phyloP scores from a whole-genome alignment of 495 filamentous ascomycete species.

The Staphylotrichum tortipilum region DNA sequence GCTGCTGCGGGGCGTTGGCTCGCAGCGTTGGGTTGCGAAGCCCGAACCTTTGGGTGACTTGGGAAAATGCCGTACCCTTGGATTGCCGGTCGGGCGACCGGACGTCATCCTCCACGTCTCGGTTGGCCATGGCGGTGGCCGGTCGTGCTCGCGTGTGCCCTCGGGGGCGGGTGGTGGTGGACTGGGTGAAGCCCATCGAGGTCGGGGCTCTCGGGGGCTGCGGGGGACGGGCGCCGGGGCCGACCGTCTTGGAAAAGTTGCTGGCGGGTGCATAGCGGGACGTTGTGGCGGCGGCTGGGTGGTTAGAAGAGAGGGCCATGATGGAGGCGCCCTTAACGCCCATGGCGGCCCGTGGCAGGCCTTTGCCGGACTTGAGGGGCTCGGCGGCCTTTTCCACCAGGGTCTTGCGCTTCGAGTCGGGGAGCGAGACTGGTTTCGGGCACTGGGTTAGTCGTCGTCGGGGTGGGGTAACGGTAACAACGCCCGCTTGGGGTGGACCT shows the following conservation, averaged over 20 bases:
- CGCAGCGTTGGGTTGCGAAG: slow-evolving; percentile 21
- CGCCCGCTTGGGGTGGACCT: slow-evolving; percentile 4
- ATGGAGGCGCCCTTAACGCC: slow-evolving; percentile 20
- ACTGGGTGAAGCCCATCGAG: slow-evolving; percentile 34
- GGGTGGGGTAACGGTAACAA: background rate
- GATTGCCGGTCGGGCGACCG: slow-evolving; percentile 38
- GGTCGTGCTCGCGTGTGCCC: slow-evolving; percentile 38
- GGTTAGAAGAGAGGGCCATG: background rate
- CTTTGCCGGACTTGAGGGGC: slow-evolving; percentile 22
- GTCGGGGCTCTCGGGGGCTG: slow-evolving; percentile 40
- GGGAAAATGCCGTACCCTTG: slow-evolving; percentile 55
- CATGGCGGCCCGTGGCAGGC: background rate
- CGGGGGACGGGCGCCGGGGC: slow-evolving; percentile 43
- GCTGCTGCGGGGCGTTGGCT: slow-evolving; percentile 21
- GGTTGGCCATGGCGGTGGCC: slow-evolving; percentile 52
- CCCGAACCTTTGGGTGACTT: slow-evolving; percentile 17
- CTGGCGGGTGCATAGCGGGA: slow-evolving; percentile 26
- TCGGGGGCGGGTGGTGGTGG: slow-evolving; percentile 35
- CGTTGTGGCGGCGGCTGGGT: background rate
- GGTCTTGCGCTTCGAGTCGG: slow-evolving; percentile 52
- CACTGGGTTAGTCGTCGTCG: slow-evolving; percentile 12
- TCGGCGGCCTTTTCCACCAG: slow-evolving; percentile 48
- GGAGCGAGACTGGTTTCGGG: slow-evolving; percentile 31
- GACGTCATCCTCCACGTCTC: slow-evolving; percentile 33
- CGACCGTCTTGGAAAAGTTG: slow-evolving; percentile 49